phyloP scores from a whole-genome alignment of 2,329 filamentous ascomycete species.

The Coleophoma cylindrospora region DNA sequence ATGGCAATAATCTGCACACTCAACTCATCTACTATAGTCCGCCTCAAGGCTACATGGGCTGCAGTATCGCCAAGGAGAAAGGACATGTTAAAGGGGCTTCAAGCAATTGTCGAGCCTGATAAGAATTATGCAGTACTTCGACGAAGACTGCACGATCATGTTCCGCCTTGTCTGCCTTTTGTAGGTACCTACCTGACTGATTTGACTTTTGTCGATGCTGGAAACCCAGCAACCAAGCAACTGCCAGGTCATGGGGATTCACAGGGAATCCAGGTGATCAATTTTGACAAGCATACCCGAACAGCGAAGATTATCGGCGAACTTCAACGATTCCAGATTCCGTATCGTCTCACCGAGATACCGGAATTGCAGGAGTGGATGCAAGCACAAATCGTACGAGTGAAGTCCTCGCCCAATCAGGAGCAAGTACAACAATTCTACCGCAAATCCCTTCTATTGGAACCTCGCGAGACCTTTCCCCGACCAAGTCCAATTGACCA shows the following conservation, averaged over 20 bases:
- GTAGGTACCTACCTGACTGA: slow-evolving; percentile 96
- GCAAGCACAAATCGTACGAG: slow-evolving; percentile 74
- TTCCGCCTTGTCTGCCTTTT: slow-evolving; percentile 91
- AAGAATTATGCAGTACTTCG: slow-evolving; percentile 89
- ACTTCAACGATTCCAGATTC: slow-evolving; percentile 92
- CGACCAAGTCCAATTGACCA: slow-evolving; percentile 21
- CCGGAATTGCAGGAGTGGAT: slow-evolving; percentile 94
- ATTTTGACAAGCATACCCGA: slow-evolving; percentile 94
- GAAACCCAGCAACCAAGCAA: slow-evolving; percentile 81
- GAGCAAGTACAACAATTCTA: slow-evolving; percentile 62
- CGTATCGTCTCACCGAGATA: slow-evolving; percentile 77
- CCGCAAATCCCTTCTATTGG: slow-evolving; percentile 60
- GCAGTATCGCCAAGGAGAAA: slow-evolving; percentile 79
- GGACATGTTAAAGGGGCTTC: slow-evolving; percentile 70
- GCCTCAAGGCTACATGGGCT: slow-evolving; percentile 90
- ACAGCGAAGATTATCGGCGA: slow-evolving; percentile 95
- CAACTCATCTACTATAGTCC: slow-evolving; percentile 85
- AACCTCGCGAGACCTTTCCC: slow-evolving; percentile 44
- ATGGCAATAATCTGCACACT: slow-evolving; percentile 97
- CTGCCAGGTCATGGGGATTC: slow-evolving; percentile 51
- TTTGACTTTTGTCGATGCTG: slow-evolving; percentile 91
- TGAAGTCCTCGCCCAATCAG: slow-evolving; percentile 44
- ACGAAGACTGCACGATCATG: slow-evolving; percentile 75
- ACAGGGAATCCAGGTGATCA: slow-evolving; percentile 78
- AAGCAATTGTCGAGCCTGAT: slow-evolving; percentile 80